A percentile compares a stretch with the other conserved stretches of the same genome.
Conservation (phyloP, 1,284 basidiomycete species). For the Cutaneotrichosporon daszewskae region DNA sequence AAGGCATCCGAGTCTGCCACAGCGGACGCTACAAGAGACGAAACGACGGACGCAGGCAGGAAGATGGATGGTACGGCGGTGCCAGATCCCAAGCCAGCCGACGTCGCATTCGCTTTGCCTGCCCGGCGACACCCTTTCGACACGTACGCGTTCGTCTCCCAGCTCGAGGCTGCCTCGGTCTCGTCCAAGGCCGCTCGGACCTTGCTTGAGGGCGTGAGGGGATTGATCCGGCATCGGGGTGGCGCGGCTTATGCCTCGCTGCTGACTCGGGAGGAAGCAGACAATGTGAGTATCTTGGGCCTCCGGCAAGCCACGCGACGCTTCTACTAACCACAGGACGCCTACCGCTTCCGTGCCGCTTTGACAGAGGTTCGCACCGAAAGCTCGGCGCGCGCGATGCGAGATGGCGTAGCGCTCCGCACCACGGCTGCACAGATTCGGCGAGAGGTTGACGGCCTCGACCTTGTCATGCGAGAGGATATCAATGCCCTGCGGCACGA, state of each 20-base stretch:
- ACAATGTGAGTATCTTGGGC: constrained; percentile 72
- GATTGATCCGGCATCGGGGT: constrained; percentile 68
- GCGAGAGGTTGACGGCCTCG: constrained; percentile 79
- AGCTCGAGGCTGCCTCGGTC: constrained; percentile 37
- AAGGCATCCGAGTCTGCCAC: too few relatives aligned
- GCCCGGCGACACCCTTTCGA: constrained; percentile 42
- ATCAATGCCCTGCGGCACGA: constrained; percentile 66
- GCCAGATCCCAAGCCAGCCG: too few relatives aligned
- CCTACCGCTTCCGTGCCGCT: constrained; percentile 91
- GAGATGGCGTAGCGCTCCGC: constrained; percentile 74
- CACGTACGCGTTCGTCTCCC: constrained; percentile 44
- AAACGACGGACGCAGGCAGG: not conserved
- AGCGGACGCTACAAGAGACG: not conserved
- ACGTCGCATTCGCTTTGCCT: too few relatives aligned
- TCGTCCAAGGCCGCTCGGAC: constrained; percentile 55
- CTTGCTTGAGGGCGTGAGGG: constrained; percentile 81
- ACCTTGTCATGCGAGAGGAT: constrained; percentile 92
- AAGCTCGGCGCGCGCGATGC: constrained; percentile 72
- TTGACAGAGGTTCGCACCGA: constrained; percentile 86
- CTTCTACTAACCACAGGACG: constrained; percentile 59
- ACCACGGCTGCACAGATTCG: constrained; percentile 69
- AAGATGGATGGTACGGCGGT: too few relatives aligned
- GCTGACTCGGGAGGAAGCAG: constrained; percentile 75
- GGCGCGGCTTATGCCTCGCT: constrained; percentile 68
- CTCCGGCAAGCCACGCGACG: too few relatives aligned